Evolutionary conservation across 306 rosid species (phyloP).

Genomic region (Nissolia schottii): DNA sequence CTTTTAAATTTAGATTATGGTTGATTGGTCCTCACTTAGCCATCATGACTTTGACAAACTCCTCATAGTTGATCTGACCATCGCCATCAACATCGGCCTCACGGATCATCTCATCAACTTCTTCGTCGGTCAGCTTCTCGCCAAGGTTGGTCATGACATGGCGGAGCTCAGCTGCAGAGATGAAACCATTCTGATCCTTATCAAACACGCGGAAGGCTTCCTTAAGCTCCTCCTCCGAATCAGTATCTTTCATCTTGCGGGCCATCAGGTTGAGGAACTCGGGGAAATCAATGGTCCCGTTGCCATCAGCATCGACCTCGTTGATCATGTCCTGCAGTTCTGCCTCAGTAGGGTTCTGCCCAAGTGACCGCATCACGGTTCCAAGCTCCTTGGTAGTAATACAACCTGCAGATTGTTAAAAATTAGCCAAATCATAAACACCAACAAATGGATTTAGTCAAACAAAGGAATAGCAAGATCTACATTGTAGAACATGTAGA

Average conservation of each 20-base stretch:
- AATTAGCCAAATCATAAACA: neutral
- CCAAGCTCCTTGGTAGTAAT: constrained; percentile 85
- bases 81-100: constrained; percentile 86
- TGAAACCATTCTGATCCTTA: constrained; percentile 88
- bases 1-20: constrained; percentile 37
- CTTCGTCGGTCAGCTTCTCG: constrained; percentile 84
- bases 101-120: constrained; percentile 80
- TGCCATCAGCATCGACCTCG: constrained; percentile 83
- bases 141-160: constrained; percentile 86
- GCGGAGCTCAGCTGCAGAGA: constrained; percentile 87
- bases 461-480: neutral
- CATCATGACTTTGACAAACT: constrained; percentile 85
- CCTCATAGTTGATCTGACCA: constrained; percentile 79
- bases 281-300: constrained; percentile 77
- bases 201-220: constrained; percentile 82
- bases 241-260: constrained; percentile 79
- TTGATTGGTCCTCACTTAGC: constrained; percentile 60
- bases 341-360: constrained; percentile 84
- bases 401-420: constrained; percentile 42
- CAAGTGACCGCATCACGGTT: constrained; percentile 77
- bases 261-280: constrained; percentile 87
- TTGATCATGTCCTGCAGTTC: constrained; percentile 85
- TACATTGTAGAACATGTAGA: neutral
- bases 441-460: neutral
- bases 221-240: constrained; percentile 82